phyloP scores from a whole-genome alignment of 2,329 filamentous ascomycete genomes.

The Alternaria arbusti region DNA sequence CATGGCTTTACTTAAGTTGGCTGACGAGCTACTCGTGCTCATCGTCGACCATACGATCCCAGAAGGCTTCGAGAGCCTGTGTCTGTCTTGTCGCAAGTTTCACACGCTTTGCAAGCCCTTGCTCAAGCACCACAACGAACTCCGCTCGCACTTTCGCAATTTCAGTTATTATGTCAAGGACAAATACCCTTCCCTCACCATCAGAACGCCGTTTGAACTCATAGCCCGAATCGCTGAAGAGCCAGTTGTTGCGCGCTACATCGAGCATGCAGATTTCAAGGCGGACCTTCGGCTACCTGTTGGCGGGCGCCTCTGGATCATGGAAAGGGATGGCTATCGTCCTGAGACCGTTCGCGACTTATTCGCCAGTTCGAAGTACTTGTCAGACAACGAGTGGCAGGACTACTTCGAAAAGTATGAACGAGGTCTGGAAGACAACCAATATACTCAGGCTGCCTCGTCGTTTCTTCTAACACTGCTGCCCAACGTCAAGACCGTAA shows the following conservation, averaged over 20 bases:
- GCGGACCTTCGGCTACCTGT: conserved; percentile 11
- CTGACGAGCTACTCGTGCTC: not conserved
- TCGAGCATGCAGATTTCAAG: conserved; percentile 18
- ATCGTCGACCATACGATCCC: not conserved
- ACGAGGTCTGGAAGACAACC: not conserved
- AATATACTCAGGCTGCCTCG: not conserved
- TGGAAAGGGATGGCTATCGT: conserved; percentile 21
- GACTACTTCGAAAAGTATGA: not conserved
- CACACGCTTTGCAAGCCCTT: conserved; percentile 19
- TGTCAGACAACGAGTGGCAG: not conserved
- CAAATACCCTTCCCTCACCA: conserved; percentile 6
- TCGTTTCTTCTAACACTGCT: not conserved
- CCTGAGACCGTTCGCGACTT: conserved; percentile 19
- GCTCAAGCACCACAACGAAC: conserved; percentile 17
- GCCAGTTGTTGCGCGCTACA: conserved; percentile 22
- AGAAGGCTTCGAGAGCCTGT: conserved; percentile 19
- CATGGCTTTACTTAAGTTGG: not conserved
- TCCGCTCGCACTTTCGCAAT: conserved; percentile 17
- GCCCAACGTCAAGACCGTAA: not conserved
- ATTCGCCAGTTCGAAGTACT: conserved; percentile 20
- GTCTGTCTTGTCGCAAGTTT: conserved; percentile 14
- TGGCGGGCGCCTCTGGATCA: conserved; percentile 10
- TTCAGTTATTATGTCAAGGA: conserved; percentile 12
- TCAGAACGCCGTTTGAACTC: conserved; percentile 18
- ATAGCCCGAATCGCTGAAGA: conserved; percentile 20